Base-by-base conservation (phyloP, 371 early-diverging fungal species). In the Mortierella sp. region DNA sequence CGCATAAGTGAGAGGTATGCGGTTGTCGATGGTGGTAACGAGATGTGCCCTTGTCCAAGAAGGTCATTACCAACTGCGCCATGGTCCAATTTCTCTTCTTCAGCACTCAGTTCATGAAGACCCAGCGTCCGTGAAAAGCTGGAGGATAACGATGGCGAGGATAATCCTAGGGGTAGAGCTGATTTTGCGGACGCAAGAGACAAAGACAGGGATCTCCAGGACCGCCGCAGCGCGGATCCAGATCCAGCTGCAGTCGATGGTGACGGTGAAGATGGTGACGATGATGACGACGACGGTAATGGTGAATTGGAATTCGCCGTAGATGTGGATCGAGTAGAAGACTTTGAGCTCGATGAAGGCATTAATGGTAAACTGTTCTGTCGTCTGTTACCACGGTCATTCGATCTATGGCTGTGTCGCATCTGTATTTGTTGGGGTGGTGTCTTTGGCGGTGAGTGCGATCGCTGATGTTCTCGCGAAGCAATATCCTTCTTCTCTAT, bases 161-260 rank as follows among this genome's bases (percentile, higher is more conserved):
- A 34, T 26, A 60, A 43, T 1, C 59, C 55, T 15, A 58, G 44
- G 8, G 67, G 67, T 2, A 67, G 21, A 4, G 60, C 59, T 14
- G 60, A 67, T 31, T 60, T 60, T 27, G 68, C 68, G 4, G 68
- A 58, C 0, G 56, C 55, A 15, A 67, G 41, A 17, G 68, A 60
- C 43, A 67, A 28, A 3, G 68, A 67, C 4, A 67, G 50, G 0
- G 68, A 67, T 50, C 68, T 48, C 68, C 68, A 67, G 19, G 68
- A 67, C 12, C 68, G 51, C n/a, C 60, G 47, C 47, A 59, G 30
- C 1, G 60, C 42, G 4, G 60, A 67, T 4, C 60, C 56, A 19
- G 66, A 58, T 7, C 59, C 52, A 7, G 49, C 30, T 19, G 49
- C 50, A 19, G 66, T 47, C 4, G 59, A 53, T 6, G 49, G 31